phyloP scores from a whole-genome alignment of 139 green algal genomes.

The Micromonas commoda region DNA sequence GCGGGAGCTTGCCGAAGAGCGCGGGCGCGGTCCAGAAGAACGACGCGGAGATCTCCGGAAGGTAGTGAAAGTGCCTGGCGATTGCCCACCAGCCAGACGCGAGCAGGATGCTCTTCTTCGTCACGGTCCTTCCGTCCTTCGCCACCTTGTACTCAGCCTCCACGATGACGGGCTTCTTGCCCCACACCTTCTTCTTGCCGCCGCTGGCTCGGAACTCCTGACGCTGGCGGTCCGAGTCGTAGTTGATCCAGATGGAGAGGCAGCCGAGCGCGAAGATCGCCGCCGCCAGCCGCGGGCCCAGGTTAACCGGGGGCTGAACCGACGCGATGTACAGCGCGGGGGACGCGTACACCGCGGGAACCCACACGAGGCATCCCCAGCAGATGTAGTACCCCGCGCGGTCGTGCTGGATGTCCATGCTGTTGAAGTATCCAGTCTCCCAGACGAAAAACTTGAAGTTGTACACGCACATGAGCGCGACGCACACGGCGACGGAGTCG shows the following conservation, averaged over 20 bases:
- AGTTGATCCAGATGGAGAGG: conserved; percentile 63
- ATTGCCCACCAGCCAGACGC: conserved; percentile 62
- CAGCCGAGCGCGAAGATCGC: conserved; percentile 39
- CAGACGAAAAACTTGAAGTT: conserved; percentile 63
- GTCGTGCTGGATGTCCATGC: conserved; percentile 76
- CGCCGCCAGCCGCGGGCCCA: conserved; percentile 27
- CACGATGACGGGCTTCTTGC: conserved; percentile 42
- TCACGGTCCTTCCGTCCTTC: conserved; percentile 33
- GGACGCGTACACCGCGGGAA: conserved; percentile 67
- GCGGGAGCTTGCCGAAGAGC: conserved; percentile 43
- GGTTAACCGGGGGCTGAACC: conserved; percentile 43
- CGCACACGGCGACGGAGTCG: conserved; percentile 56
- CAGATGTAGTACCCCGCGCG: conserved; percentile 73
- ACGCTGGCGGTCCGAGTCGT: conserved; percentile 61
- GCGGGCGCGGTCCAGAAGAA: conserved; percentile 61
- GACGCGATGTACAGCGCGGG: conserved; percentile 53
- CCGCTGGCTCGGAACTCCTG: conserved; percentile 49
- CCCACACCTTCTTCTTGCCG: conserved; percentile 51
- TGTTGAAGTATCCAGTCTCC: conserved; percentile 66
- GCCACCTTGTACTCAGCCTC: conserved; percentile 47
- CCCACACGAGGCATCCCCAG: conserved; percentile 69
- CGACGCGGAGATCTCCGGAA: conserved; percentile 63
- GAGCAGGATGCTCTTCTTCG: conserved; percentile 57
- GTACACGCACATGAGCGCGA: conserved; percentile 49
- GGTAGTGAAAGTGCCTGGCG: conserved; percentile 70